Base-by-base conservation (phyloP, 176 grass and related monocot species). In the Tillandsia fasciculata region DNA sequence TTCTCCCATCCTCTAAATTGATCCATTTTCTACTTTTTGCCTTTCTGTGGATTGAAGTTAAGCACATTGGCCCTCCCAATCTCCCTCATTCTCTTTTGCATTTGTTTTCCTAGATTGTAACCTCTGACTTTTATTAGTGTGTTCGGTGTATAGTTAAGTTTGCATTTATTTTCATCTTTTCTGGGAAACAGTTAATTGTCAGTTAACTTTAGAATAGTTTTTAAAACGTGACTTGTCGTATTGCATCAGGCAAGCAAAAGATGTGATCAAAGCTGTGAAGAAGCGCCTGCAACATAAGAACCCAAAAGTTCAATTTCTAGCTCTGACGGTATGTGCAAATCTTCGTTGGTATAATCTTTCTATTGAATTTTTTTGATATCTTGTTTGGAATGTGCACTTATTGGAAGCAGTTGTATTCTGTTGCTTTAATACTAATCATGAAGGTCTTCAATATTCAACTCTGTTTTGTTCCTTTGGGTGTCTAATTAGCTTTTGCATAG, bases 231-330 rank as follows among this genome's bases (percentile, higher is more conserved):
- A 28, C 10, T 49, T 10, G 42, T 52, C 68, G 1, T 69, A 49
- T 26, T 81, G 52, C 64, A 73, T 76, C 79, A 96, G 91, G 79
- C 84, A 85, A 87, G 82, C 84, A 48, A 96, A 91, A 76, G 91
- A 91, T 81, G 91, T 96, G 64, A 72, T 96, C 54, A 91, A 91
- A 91, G 77, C 84, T 71, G 64, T 90, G 73, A 96, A 96, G 77
- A 96, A 96, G 61, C 84, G 91, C 29, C 78, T 96, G 63, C 91
- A 96, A 53, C 84, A 96, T 81, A 96, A 91, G 79, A 96, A 58
- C 57, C 72, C 82, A 1, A 85, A 70, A n/a, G 87, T 96, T 76
- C 91, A 88, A 29, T 88, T 88, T 76, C 75, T 96, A 71, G 85
- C 91, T 26, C 85, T 96, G 69, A 96, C 84, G 48, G 91, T 96